Evolutionary conservation across 495 filamentous ascomycete genomes (phyloP).

Genomic region (Wilcoxina mikolae): DNA sequence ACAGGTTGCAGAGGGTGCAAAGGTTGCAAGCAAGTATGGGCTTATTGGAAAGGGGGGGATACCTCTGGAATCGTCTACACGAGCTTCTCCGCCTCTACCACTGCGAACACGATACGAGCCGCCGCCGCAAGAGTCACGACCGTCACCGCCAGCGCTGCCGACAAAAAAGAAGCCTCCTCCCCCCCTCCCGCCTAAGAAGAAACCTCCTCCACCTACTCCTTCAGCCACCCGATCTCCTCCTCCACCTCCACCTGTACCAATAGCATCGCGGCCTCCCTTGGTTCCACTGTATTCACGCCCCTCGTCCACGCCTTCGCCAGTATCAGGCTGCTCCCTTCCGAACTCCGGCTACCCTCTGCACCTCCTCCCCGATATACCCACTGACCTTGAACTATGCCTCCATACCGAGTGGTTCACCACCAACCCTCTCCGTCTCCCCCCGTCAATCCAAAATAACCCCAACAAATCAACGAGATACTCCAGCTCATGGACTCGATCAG

Average conservation of each 20-base stretch:
- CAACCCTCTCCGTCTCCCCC: conserved; percentile 27
- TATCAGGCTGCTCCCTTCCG: conserved; percentile 5
- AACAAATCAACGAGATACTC: conserved; percentile 18
- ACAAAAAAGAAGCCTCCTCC: conserved; percentile 52
- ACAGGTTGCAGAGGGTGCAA: conserved; percentile 51
- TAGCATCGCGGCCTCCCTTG: neutral
- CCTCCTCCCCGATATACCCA: conserved; percentile 15
- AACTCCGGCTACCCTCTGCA: conserved; percentile 18
- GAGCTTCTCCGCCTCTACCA: neutral
- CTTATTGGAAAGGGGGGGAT: neutral
- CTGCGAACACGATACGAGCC: neutral
- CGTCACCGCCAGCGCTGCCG: conserved; percentile 3
- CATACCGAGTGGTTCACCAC: conserved; percentile 31
- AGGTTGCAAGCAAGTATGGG: conserved; percentile 38
- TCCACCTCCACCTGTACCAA: conserved; percentile 2
- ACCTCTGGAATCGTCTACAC: neutral
- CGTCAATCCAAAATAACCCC: conserved; percentile 18
- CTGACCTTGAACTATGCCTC: conserved; percentile 32
- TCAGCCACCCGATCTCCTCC: conserved; percentile 29
- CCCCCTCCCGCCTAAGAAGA: conserved; percentile 53
- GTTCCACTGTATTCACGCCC: neutral
- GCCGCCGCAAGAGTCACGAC: neutral
- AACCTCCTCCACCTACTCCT: conserved; percentile 40
- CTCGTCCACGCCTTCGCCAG: neutral
- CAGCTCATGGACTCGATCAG: conserved; percentile 22